Percentiles rank a stretch among this genome's conserved stretches.
These are phyloP conservation scores for Ophiocordyceps camponoti-leonardi DNA, from an alignment of 2,329 filamentous ascomycete species.

Conservation along the genomic window DNA sequence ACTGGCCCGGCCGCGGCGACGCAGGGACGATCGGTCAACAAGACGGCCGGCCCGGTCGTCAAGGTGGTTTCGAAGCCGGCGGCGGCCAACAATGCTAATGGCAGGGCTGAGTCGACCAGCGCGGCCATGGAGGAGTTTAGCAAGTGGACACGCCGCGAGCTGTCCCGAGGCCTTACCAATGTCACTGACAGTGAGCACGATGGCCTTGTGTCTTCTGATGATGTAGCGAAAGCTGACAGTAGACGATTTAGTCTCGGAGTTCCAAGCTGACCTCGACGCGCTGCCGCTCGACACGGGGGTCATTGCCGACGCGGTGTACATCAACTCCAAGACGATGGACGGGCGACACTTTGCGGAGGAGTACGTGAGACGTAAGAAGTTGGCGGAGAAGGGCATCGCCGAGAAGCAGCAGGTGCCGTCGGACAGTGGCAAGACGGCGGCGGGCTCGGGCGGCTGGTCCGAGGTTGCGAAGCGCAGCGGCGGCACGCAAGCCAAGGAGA, in stretches of 20 bases:
- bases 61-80: constrained; percentile 34
- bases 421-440: constrained; percentile 26
- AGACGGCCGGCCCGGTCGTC: constrained; percentile 23
- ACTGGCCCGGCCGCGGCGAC: constrained; percentile 36
- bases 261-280: constrained; percentile 57
- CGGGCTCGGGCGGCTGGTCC: constrained; percentile 61
- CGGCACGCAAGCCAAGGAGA: constrained; percentile 23
- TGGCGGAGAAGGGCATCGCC: constrained; percentile 81
- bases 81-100: constrained; percentile 21
- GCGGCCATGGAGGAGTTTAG: constrained; percentile 75
- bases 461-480: constrained; percentile 91
- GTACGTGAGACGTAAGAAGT: constrained; percentile 80
- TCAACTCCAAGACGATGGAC: constrained; percentile 75
- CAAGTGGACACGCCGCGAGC: constrained; percentile 74
- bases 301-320: constrained; percentile 82
- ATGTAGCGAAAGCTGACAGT: background rate
- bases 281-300: constrained; percentile 65
- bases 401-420: constrained; percentile 52
- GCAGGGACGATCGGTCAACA: constrained; percentile 28
- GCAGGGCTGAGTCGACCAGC: constrained; percentile 19
- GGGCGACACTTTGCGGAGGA: constrained; percentile 87
- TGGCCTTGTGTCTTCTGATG: background rate
- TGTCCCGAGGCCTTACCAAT: constrained; percentile 52
- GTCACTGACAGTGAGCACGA: constrained; percentile 32
- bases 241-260: constrained; percentile 53